Evolutionary conservation across 768 basidiomycete species (phyloP).

Genomic region (Fistulinella prunicolor): DNA sequence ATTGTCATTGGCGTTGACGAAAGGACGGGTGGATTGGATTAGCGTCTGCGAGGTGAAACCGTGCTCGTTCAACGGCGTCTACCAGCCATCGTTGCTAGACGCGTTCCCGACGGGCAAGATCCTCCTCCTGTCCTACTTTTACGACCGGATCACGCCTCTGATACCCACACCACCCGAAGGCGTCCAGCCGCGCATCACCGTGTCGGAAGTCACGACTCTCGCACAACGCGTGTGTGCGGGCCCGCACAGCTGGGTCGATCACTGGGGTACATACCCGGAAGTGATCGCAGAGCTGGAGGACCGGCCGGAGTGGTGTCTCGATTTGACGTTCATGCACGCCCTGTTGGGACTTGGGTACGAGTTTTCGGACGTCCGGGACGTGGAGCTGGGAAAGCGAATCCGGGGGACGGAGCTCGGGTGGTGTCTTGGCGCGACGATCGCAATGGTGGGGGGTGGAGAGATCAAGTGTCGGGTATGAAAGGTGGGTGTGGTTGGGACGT

Average conservation of each 20-base stretch:
- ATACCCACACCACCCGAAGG: constrained; percentile 37
- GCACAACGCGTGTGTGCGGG: constrained; percentile 77
- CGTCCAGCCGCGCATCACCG: constrained; percentile 34
- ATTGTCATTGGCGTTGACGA: background rate
- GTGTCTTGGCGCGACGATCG: constrained; percentile 84
- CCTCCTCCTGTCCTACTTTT: constrained; percentile 96
- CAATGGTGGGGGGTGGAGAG: constrained; percentile 62
- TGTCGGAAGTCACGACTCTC: constrained; percentile 59
- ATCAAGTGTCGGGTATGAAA: constrained; percentile 48
- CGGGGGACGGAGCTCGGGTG: constrained; percentile 90
- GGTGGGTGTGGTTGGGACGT: background rate
- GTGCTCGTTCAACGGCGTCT: constrained; percentile 96
- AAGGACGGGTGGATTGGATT: background rate
- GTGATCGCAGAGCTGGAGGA: constrained; percentile 70
- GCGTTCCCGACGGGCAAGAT: constrained; percentile 84
- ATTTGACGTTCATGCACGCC: constrained; percentile 93
- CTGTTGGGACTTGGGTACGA: constrained; percentile 89
- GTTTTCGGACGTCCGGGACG: constrained; percentile 64
- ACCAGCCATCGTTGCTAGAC: constrained; percentile 89
- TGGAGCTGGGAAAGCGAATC: constrained; percentile 83
- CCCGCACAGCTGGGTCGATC: constrained; percentile 50
- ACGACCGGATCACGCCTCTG: constrained; percentile 87
- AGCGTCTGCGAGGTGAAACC: constrained; percentile 89
- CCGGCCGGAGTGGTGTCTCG: constrained; percentile 93
- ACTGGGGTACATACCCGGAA: constrained; percentile 43